Conservation (phyloP, 2,329 filamentous ascomycete species). For the Botryotinia calthae region DNA sequence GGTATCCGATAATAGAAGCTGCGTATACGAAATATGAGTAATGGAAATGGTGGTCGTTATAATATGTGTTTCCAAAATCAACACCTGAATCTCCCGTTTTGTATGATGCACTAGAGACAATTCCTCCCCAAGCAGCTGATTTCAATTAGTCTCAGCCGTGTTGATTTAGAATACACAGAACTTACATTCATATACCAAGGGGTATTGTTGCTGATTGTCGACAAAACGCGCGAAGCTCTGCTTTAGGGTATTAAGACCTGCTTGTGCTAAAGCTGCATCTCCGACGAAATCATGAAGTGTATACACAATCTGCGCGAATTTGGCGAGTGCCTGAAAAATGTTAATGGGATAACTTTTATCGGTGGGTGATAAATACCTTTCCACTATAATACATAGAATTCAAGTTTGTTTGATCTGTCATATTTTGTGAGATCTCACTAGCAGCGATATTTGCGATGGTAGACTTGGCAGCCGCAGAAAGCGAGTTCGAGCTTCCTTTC, state of each 20-base stretch:
- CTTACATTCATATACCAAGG: constrained; percentile 57
- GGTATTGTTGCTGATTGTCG: constrained; percentile 64
- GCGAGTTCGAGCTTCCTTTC: constrained; percentile 44
- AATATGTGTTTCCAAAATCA: constrained; percentile 89
- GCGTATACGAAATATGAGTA: constrained; percentile 89
- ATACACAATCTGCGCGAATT: constrained; percentile 70
- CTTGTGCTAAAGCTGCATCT: constrained; percentile 55
- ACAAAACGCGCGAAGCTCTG: constrained; percentile 63
- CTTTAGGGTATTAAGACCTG: constrained; percentile 62
- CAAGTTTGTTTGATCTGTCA: constrained; percentile 68
- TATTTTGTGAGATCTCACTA: constrained; percentile 74
- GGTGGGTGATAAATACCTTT: constrained; percentile 48
- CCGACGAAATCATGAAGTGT: constrained; percentile 61
- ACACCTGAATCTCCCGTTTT: constrained; percentile 62
- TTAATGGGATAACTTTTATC: constrained; percentile 36
- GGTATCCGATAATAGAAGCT: constrained; percentile 75
- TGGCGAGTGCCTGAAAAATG: constrained; percentile 59
- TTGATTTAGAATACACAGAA: neutral
- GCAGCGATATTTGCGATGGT: constrained; percentile 61
- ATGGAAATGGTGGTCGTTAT: constrained; percentile 74
- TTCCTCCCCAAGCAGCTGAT: constrained; percentile 67
- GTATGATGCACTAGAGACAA: constrained; percentile 76
- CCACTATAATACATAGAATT: constrained; percentile 93
- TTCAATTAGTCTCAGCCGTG: neutral
- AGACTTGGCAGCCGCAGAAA: constrained; percentile 56